Percentiles rank a stretch among this genome's conserved stretches.
phyloP scores from a whole-genome alignment of 257 asterid genomes.

The Echium plantagineum region DNA sequence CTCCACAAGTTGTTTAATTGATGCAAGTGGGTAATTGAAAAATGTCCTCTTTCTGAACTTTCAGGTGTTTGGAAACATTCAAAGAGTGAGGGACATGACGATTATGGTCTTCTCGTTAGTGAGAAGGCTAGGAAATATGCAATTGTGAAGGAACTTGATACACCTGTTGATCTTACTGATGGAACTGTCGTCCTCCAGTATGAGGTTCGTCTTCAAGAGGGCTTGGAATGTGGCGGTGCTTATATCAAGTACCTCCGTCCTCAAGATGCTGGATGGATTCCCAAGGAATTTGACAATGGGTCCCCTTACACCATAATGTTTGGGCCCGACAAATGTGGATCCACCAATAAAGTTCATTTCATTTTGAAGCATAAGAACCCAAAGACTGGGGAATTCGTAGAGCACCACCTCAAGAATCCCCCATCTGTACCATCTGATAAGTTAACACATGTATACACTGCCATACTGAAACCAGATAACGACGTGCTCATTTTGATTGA shows the following conservation, averaged over 20 bases:
- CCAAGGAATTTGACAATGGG: conserved; percentile 80
- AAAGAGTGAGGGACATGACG: conserved; percentile 95
- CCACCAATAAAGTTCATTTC: conserved; percentile 94
- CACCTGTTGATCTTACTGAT: conserved; percentile 50
- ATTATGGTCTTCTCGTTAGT: conserved; percentile 83
- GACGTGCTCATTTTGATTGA: conserved; percentile 71
- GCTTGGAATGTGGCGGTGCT: conserved; percentile 99
- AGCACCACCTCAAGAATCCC: conserved; percentile 92
- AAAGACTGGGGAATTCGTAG: conserved; percentile 61
- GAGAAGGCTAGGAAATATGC: conserved; percentile 83
- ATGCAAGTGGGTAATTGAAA: not conserved
- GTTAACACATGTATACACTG: conserved; percentile 90
- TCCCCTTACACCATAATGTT: conserved; percentile 93
- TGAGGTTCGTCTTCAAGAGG: conserved; percentile 86
- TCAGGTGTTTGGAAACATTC: conserved; percentile 86
- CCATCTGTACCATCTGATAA: conserved; percentile 93
- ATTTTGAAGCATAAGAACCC: conserved; percentile 88
- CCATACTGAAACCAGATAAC: conserved; percentile 68
- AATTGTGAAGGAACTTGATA: conserved; percentile 69
- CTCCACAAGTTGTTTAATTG: no score
- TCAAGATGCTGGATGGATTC: conserved; percentile 74
- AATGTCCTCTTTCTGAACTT: not conserved
- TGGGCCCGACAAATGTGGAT: conserved; percentile 96
- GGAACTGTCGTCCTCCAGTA: conserved; percentile 72
- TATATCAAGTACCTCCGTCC: conserved; percentile 89